phyloP scores from a whole-genome alignment of 1,284 basidiomycete genomes.

The Cystobasidium pallidum region DNA sequence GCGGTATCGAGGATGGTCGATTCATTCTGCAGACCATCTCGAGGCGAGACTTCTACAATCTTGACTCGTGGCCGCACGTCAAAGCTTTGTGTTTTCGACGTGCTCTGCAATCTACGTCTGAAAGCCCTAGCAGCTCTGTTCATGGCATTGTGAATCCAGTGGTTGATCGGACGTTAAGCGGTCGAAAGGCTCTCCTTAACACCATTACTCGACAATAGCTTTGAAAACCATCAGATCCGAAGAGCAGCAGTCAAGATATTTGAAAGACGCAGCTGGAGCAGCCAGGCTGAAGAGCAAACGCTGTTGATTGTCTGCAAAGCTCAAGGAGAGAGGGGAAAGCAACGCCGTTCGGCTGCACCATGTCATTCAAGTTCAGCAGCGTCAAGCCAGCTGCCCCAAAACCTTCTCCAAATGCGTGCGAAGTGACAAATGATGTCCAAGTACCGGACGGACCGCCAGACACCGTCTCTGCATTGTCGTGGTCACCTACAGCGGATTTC shows the following conservation, averaged over 20 bases:
- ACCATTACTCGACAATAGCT: no score
- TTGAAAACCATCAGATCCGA: background rate
- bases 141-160: slow-evolving; percentile 1
- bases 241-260: background rate
- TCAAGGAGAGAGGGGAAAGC: background rate
- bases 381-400: slow-evolving; percentile 19
- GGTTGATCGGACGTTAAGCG: slow-evolving; percentile 8
- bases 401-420: slow-evolving; percentile 6
- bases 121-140: background rate
- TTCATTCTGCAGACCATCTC: slow-evolving; percentile 94
- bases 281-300: background rate
- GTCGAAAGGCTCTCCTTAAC: no score
- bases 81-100: background rate
- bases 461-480: slow-evolving; percentile 71
- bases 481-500: slow-evolving; percentile 68
- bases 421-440: slow-evolving; percentile 27
- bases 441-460: slow-evolving; percentile 67
- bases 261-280: background rate
- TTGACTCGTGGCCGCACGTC: slow-evolving; percentile 45
- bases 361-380: slow-evolving; percentile 9
- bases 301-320: background rate
- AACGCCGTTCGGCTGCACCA: background rate
- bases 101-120: background rate
- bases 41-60: slow-evolving; percentile 88
- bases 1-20: slow-evolving; percentile 66